phyloP scores from a whole-genome alignment of 192 early-diverging fungal species.

The Umbelopsis ramanniana region DNA sequence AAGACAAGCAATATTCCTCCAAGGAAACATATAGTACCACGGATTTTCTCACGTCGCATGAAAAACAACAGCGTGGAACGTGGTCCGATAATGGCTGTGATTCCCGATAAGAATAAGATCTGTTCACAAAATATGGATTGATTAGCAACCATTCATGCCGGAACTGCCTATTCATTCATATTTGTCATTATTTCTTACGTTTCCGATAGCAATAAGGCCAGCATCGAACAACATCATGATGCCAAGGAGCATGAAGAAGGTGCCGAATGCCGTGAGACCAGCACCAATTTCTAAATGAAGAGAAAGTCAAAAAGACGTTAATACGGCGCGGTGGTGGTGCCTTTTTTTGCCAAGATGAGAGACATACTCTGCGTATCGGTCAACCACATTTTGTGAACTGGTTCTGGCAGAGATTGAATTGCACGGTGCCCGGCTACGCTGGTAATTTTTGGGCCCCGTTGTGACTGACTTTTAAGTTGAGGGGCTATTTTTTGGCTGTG shows the following conservation, averaged over 20 bases:
- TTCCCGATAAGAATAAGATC: slow-evolving; percentile 88
- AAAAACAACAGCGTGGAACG: slow-evolving; percentile 86
- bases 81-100: slow-evolving; percentile 86
- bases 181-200: slow-evolving; percentile 59
- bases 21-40: slow-evolving; percentile 90
- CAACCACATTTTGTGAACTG: not conserved
- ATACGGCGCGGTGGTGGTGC: not conserved
- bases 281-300: slow-evolving; percentile 78
- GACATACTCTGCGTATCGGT: slow-evolving; percentile 13
- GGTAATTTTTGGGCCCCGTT: not conserved
- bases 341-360: not conserved
- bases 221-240: slow-evolving; percentile 92
- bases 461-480: not conserved
- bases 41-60: slow-evolving; percentile 78
- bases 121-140: slow-evolving; percentile 28
- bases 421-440: not conserved
- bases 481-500: not conserved
- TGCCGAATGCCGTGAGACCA: slow-evolving; percentile 88
- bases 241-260: slow-evolving; percentile 89
- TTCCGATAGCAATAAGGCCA: slow-evolving; percentile 92
- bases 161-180: not conserved
- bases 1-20: slow-evolving; percentile 86
- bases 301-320: not conserved
- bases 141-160: not conserved
- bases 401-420: not conserved